Evolutionary conservation across 2,329 filamentous ascomycete species (phyloP).

Genomic region (Polytolypa hystricis): DNA sequence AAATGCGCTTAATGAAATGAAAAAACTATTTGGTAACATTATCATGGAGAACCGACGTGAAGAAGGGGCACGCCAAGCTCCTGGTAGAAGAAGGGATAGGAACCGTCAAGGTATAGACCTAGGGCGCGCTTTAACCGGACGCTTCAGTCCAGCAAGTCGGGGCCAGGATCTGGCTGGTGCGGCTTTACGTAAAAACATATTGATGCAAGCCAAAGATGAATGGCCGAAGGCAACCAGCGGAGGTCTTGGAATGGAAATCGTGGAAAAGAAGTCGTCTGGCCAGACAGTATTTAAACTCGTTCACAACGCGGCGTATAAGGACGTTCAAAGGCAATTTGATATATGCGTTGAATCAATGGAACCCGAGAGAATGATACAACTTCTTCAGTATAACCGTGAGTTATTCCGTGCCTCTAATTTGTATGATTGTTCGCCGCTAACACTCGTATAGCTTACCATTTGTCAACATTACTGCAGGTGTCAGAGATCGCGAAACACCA

Average conservation of each 20-base stretch:
- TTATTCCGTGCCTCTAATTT: neutral
- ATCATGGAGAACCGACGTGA: slow-evolving; percentile 49
- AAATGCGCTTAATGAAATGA: slow-evolving; percentile 87
- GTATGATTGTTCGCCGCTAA: slow-evolving; percentile 19
- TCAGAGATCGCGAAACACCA: slow-evolving; percentile 88
- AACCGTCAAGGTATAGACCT: slow-evolving; percentile 38
- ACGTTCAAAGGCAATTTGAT: slow-evolving; percentile 65
- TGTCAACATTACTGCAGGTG: slow-evolving; percentile 86
- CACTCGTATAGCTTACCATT: slow-evolving; percentile 58
- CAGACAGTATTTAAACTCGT: slow-evolving; percentile 65
- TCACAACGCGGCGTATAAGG: slow-evolving; percentile 63
- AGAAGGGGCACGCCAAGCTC: slow-evolving; percentile 33
- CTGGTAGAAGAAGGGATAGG: slow-evolving; percentile 46
- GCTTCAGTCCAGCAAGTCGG: slow-evolving; percentile 43
- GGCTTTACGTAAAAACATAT: slow-evolving; percentile 65
- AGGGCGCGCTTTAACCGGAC: slow-evolving; percentile 44
- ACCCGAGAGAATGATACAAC: slow-evolving; percentile 66
- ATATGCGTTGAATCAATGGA: slow-evolving; percentile 71
- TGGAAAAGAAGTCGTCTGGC: slow-evolving; percentile 45
- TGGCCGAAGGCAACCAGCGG: slow-evolving; percentile 73
- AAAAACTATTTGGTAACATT: slow-evolving; percentile 56
- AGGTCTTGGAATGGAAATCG: slow-evolving; percentile 71
- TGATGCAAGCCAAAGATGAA: slow-evolving; percentile 75
- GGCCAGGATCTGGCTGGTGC: slow-evolving; percentile 58
- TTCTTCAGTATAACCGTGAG: slow-evolving; percentile 54